These are phyloP conservation scores for Aspergillus coremiiformis DNA, from an alignment of 495 filamentous ascomycete genomes.

Conservation along the genomic window DNA sequence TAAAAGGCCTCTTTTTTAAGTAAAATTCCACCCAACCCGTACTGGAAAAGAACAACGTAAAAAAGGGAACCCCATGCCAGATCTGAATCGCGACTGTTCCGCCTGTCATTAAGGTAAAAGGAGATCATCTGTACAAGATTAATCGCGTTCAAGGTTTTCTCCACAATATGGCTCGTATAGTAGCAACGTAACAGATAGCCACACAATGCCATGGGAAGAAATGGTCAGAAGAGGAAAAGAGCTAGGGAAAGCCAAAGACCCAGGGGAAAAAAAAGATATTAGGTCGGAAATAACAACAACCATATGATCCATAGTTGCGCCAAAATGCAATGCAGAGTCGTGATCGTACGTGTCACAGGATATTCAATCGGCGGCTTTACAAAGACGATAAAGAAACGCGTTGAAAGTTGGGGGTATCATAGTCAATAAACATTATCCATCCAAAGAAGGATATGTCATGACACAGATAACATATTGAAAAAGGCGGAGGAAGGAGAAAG, in stretches of 20 bases:
- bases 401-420: constrained; percentile 22
- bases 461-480: constrained; percentile 10
- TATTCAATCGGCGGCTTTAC: constrained; percentile 21
- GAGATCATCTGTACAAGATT: constrained; percentile 41
- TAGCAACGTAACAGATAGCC: constrained; percentile 24
- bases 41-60: constrained; percentile 9
- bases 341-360: constrained; percentile 39
- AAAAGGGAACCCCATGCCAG: constrained; percentile 12
- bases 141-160: constrained; percentile 19
- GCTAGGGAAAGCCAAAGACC: constrained; percentile 23
- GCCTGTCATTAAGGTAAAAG: constrained; percentile 11
- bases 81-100: constrained; percentile 12
- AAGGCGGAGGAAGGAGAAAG: background rate
- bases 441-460: constrained; percentile 16
- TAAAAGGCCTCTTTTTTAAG: constrained; percentile 9
- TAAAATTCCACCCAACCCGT: constrained; percentile 10
- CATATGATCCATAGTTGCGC: constrained; percentile 34
- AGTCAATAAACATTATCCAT: constrained; percentile 24
- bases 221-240: constrained; percentile 6
- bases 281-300: constrained; percentile 32
- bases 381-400: constrained; percentile 9
- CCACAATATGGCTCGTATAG: constrained; percentile 11
- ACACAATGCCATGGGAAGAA: constrained; percentile 21
- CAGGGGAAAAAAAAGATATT: constrained; percentile 13
- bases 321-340: constrained; percentile 44